Evolutionary conservation across 73 alveolate species (phyloP).

Genomic region (Stentor coeruleus): DNA sequence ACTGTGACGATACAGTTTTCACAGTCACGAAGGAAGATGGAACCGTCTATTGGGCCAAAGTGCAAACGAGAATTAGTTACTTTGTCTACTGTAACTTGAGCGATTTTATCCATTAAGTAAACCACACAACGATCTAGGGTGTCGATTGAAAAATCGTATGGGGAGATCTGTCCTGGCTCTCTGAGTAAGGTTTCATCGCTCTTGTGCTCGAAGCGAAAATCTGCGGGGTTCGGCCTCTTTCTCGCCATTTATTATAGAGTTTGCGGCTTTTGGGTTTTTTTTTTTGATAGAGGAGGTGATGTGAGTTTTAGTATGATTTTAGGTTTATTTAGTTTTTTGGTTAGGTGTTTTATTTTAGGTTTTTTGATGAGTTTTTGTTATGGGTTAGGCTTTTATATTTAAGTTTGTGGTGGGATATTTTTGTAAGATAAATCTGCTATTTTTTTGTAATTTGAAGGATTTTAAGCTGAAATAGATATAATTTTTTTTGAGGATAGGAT

Average conservation of each 20-base stretch:
- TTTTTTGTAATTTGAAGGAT: too few species aligned
- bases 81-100: constrained; percentile 17
- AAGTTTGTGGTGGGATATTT: too few species aligned
- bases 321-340: too few species aligned
- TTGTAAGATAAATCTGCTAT: too few species aligned
- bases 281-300: too few species aligned
- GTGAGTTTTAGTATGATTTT: too few species aligned
- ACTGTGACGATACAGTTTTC: constrained; percentile 15
- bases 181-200: not conserved
- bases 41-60: constrained; percentile 28
- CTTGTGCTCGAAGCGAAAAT: constrained; percentile 17
- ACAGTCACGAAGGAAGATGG: constrained; percentile 24
- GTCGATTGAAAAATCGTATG: constrained; percentile 27
- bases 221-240: constrained; percentile 33
- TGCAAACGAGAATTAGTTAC: constrained; percentile 14
- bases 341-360: too few species aligned
- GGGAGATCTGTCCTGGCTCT: constrained; percentile 28
- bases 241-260: constrained; percentile 13
- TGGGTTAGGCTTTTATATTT: too few species aligned
- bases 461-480: too few species aligned
- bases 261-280: too few species aligned
- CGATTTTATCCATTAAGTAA: constrained; percentile 3
- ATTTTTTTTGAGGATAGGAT: too few species aligned
- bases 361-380: too few species aligned
- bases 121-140: constrained; percentile 28